A percentile compares a stretch with the other conserved stretches of the same genome.
These are phyloP conservation scores for Botryotinia calthae DNA, from an alignment of 2,329 filamentous ascomycete genomes.

Conservation along the genomic window DNA sequence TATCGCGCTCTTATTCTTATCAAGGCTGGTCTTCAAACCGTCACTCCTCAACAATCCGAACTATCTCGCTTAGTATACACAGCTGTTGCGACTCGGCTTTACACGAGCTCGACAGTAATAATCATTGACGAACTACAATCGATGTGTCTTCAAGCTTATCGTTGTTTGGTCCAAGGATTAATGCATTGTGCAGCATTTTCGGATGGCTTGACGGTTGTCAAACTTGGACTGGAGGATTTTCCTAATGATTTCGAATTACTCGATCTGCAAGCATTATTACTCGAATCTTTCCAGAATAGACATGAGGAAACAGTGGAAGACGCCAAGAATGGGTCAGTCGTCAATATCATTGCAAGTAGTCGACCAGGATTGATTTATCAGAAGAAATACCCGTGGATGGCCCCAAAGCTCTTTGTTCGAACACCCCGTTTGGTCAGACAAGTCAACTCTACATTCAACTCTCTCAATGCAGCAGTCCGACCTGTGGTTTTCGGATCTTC, in stretches of 20 bases:
- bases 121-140: constrained; percentile 27
- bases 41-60: background rate
- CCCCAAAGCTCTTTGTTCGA: constrained; percentile 26
- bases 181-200: constrained; percentile 29
- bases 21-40: constrained; percentile 24
- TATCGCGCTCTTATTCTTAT: constrained; percentile 30
- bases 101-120: background rate
- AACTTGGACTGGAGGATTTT: constrained; percentile 20
- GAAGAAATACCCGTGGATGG: constrained; percentile 35
- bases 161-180: constrained; percentile 25
- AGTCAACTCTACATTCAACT: constrained; percentile 25
- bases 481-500: constrained; percentile 26
- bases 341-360: constrained; percentile 4
- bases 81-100: background rate
- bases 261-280: constrained; percentile 12
- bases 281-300: constrained; percentile 21
- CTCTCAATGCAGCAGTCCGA: constrained; percentile 22
- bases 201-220: constrained; percentile 29
- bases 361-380: constrained; percentile 29
- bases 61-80: constrained; percentile 19
- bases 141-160: constrained; percentile 23
- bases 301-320: background rate
- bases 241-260: constrained; percentile 26
- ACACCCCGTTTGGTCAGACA: constrained; percentile 25
- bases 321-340: background rate